Base-by-base conservation (phyloP, 1,284 basidiomycete genomes). In the Fomitopsis betulina region DNA sequence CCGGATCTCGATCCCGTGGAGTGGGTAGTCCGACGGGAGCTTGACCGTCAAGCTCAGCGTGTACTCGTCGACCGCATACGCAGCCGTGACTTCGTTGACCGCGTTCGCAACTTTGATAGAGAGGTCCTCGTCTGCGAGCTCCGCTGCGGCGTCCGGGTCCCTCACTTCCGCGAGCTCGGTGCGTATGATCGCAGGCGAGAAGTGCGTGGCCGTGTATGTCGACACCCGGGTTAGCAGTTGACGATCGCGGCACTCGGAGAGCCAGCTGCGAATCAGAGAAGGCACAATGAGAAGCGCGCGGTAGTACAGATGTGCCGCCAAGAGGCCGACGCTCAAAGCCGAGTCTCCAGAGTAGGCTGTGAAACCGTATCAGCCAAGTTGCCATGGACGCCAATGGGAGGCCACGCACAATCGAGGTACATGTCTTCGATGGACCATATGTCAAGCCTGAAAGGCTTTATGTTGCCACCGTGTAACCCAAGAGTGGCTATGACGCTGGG, bases 41-140 rank as follows among this genome's bases (percentile, higher is more conserved):
- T 88, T 85, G 62, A 99, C 78, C 21, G 85, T 88, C 58, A 99
- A 88, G 75, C 99, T 96, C 68, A 99, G 85, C 43, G 89, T 84
- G 69, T 98, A 92, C 62, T 99, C 97, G 71, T 99, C 97, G 0
- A 99, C 89, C 8, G 84, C 80, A 69, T 98, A 99, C 3, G 83
- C 80, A 7, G 87, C 92, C 1, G 82, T 82, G 37, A 94, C 88
- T 68, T 96, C 91, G 62, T 88, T 88, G 23, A 88, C 84, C 0
- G 82, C 79, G 25, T 67, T 72, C 27, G 80, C 81, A 27, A 94
- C 89, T 69, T 89, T 94, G 73, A 99, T 78, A 6, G 80, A 81
- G 61, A 98, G 77, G 53, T 88, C 89, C 65, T 97, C 95, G 65
- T 94, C 91, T 1, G 81, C 81, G 4, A 98, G 79, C 53, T 86